Evolutionary conservation across 768 basidiomycete genomes (phyloP), one percentile per base, ranked within the genome.

Genomic region (Infundibulicybe gibba): DNA sequence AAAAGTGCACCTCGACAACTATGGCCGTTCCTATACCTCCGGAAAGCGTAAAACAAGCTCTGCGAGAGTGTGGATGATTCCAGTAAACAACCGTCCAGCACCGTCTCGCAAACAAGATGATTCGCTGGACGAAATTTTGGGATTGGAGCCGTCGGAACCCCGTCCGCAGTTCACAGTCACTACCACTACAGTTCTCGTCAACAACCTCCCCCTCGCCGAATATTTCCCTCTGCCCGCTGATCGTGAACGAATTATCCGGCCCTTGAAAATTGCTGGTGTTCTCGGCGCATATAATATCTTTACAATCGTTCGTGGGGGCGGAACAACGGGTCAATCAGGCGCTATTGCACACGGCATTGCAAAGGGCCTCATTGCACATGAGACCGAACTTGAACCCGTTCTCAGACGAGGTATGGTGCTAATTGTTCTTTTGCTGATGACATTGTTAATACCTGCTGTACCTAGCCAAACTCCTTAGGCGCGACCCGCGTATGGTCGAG

Each of bases 401-500:
- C 68, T 99, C 54, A 76, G 77, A 59, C 81, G 80, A 77, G 85
- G 94, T 93, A 58, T 39, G 80, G 67, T 20, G 30, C 8, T 10
- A 50, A 13, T 21, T 19, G 2, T 32, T 17, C 5, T 9, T 32
- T 15, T 49, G 33, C n/a, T 34, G 19, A 10, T 41, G 50, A 12
- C 50, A 19, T 40, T 13, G 40, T 48, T 44, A 21, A 44, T 48
- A 54, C 32, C 46, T 43, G 25, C 13, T 44, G 51, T 8, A 25
- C 3, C 41, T 51, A 97, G 94, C 90, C 49, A 87, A 91, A 71
- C 71, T 94, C 40, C 67, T 92, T 48, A 81, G 83, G 63, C 83
- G 94, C 57, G 95, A 99, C 74, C 92, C 94, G 40, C 87, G 97
- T 66, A 90, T 95, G 90, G 94, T 97, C 25, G 95, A 99, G 70